Base-by-base conservation (phyloP, 2,329 filamentous ascomycete species). In the Colletotrichum spaethianum region DNA sequence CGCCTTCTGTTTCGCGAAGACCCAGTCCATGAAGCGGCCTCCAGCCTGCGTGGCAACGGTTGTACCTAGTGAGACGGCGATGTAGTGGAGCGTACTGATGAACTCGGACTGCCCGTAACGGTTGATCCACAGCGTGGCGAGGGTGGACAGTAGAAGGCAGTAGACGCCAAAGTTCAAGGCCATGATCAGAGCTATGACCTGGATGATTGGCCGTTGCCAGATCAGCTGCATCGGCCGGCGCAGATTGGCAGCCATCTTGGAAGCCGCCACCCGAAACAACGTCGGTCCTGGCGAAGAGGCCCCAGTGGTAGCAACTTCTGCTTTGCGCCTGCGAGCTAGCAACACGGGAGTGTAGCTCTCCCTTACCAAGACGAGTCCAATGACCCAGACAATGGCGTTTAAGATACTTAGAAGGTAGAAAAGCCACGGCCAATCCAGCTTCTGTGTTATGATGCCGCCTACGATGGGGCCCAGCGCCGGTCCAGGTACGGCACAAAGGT, bases 131-230 rank as follows among this genome's bases (percentile, higher is more conserved):
- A 90, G 81, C 0, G 77, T 77, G 0, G 87, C 84, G 70, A 88
- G 87, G 0, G 87, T 89, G 0, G 86, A 88, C 61, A 90, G 83
- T 20, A 88, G 77, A 42, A 89, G 78, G 57, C 85, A 86, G 28
- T 88, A 83, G 36, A 87, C 83, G 28, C 86, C 86, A 73, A 89
- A 90, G 31, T 85, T 79, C 12, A 88, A 76, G 1, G 83, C 83
- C 63, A 86, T 81, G 62, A 84, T 83, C 7, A 86, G 74, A 0
- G 85, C 82, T n/a, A 88, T 80, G 2, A 87, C 74, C 44, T 85
- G 81, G 38, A 89, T 82, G 38, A 88, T 84, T 0, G 86, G 86
- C 1, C 85, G 86, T 3, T 81, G 78, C 28, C 85, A 75, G 1
- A 88, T 78, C 74, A 89, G 81, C 65, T 85, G 84, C 62, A 84